These are phyloP conservation scores for Pseudohalonectria lignicola DNA, from an alignment of 2,329 filamentous ascomycete genomes.

Conservation along the genomic window DNA sequence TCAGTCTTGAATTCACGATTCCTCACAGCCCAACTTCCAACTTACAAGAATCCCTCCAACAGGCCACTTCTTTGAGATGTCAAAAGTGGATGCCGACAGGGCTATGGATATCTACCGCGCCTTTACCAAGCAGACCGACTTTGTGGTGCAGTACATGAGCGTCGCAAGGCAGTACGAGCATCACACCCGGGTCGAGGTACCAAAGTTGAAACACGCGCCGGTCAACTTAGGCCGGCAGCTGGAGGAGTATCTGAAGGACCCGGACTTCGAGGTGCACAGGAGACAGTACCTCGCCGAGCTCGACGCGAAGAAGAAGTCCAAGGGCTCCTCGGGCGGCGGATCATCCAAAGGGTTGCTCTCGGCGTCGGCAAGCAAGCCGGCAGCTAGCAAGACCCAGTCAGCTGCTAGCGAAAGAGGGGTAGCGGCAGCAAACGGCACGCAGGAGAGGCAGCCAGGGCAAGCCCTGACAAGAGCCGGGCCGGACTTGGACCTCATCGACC, in stretches of 20 bases:
- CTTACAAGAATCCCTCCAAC: too few relatives aligned
- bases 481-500: constrained; percentile 77
- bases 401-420: too few relatives aligned
- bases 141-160: constrained; percentile 81
- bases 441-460: constrained; percentile 20
- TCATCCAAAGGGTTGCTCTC: constrained; percentile 20
- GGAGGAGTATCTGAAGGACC: constrained; percentile 88
- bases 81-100: constrained; percentile 81
- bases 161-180: constrained; percentile 84
- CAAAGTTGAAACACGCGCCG: constrained; percentile 93
- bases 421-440: constrained; percentile 22
- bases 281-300: constrained; percentile 86
- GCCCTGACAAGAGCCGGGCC: constrained; percentile 48
- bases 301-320: constrained; percentile 50
- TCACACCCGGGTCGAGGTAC: constrained; percentile 85
- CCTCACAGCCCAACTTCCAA: too few relatives aligned
- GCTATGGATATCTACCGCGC: constrained; percentile 86
- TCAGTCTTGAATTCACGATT: too few relatives aligned
- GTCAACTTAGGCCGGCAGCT: constrained; percentile 81
- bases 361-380: constrained; percentile 21
- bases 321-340: constrained; percentile 22
- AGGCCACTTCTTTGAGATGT: constrained; percentile 99
- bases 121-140: constrained; percentile 86
- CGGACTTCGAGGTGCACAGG: constrained; percentile 89
- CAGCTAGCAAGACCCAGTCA: constrained; percentile 25